These are phyloP conservation scores for Scytalidium lignicola DNA, from an alignment of 2,329 filamentous ascomycete species.

Conservation along the genomic window DNA sequence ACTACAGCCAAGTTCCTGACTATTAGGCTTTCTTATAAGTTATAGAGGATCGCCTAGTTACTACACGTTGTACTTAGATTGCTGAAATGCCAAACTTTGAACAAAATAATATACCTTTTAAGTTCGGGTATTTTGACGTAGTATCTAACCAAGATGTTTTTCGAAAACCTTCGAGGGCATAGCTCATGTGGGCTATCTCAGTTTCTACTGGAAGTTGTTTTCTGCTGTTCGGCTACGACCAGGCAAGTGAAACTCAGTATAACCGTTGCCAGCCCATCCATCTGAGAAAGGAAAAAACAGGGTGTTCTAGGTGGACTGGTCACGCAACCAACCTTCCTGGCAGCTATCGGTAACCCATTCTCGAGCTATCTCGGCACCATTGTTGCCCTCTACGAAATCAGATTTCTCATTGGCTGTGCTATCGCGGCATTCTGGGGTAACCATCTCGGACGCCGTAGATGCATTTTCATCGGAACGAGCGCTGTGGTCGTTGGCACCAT, in stretches of 20 bases:
- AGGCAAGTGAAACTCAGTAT: no score
- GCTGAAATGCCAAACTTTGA: no score
- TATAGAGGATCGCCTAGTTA: no score
- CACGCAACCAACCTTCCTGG: slow-evolving; percentile 33
- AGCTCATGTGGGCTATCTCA: slow-evolving; percentile 26
- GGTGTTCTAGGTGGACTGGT: slow-evolving; percentile 36
- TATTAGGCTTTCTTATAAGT: no score
- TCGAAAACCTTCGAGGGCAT: no score
- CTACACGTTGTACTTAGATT: no score
- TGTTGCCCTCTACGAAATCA: slow-evolving; percentile 41
- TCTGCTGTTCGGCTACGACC: slow-evolving; percentile 40
- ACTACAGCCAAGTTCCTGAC: no score
- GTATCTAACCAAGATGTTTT: no score
- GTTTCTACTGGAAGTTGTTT: slow-evolving; percentile 42
- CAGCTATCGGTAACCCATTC: slow-evolving; percentile 31
- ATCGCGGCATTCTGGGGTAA: slow-evolving; percentile 36
- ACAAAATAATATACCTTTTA: no score
- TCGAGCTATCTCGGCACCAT: slow-evolving; percentile 39
- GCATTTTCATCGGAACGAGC: slow-evolving; percentile 5
- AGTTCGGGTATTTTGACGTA: no score
- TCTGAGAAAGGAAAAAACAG: no score
- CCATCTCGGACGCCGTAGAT: slow-evolving; percentile 16
- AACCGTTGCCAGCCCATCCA: no score
- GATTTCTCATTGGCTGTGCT: slow-evolving; percentile 43
- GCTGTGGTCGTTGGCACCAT: slow-evolving; percentile 13